Conservation (phyloP, 2,329 filamentous ascomycete species). For the Paracoccidioides brasiliensis region DNA sequence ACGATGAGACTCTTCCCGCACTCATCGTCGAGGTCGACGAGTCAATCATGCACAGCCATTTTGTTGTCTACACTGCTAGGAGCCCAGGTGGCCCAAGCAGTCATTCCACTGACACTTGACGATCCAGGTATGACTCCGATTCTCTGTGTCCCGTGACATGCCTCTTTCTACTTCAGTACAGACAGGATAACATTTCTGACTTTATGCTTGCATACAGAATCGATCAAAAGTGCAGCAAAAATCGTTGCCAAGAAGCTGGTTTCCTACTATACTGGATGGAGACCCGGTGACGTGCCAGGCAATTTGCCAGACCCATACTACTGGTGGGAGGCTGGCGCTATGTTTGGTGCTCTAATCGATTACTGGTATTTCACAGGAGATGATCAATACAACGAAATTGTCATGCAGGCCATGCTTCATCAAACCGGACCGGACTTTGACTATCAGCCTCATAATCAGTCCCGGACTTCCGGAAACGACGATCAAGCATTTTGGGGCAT, state of each 20-base stretch:
- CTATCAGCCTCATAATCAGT: slow-evolving; percentile 56
- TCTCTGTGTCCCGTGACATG: not conserved
- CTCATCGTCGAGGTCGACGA: not conserved
- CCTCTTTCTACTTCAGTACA: not conserved
- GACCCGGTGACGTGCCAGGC: slow-evolving; percentile 21
- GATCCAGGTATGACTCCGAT: slow-evolving; percentile 13
- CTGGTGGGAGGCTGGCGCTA: slow-evolving; percentile 28
- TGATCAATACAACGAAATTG: slow-evolving; percentile 54
- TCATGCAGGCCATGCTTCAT: slow-evolving; percentile 54
- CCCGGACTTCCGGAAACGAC: slow-evolving; percentile 38
- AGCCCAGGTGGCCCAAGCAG: slow-evolving; percentile 13
- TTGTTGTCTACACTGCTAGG: slow-evolving; percentile 12
- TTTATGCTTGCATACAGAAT: slow-evolving; percentile 25
- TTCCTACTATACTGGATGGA: slow-evolving; percentile 24
- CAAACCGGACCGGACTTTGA: slow-evolving; percentile 61
- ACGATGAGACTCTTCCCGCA: slow-evolving; percentile 7
- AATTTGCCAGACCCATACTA: slow-evolving; percentile 24
- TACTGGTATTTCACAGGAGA: slow-evolving; percentile 75
- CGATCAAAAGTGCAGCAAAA: slow-evolving; percentile 24
- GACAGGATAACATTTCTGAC: not conserved
- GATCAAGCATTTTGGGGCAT: slow-evolving; percentile 73
- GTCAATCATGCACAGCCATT: slow-evolving; percentile 9
- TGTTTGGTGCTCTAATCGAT: slow-evolving; percentile 48
- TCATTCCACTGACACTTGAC: slow-evolving; percentile 16
- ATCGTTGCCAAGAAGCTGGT: slow-evolving; percentile 21